These are phyloP conservation scores for Cardamine chenopodiifolia DNA, from an alignment of 345 rosid species.

Conservation along the genomic window DNA sequence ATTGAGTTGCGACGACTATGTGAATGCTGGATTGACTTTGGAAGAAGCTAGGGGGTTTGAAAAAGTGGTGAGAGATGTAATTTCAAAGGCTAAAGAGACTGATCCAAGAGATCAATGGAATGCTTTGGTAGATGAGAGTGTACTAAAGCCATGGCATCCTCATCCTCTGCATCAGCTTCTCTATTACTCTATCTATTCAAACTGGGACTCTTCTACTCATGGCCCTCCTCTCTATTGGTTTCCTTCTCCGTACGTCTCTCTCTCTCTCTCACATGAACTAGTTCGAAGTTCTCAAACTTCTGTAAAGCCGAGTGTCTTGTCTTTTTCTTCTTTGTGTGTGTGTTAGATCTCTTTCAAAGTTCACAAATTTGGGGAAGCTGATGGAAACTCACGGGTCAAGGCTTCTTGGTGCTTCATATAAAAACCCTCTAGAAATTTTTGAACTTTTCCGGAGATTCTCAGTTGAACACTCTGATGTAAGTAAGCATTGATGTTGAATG, in stretches of 20 bases:
- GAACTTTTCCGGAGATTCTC: slow-evolving; percentile 61
- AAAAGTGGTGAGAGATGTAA: slow-evolving; percentile 39
- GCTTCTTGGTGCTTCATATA: slow-evolving; percentile 68
- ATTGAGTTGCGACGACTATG: slow-evolving; percentile 56
- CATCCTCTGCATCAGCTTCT: slow-evolving; percentile 73
- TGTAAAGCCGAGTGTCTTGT: not conserved
- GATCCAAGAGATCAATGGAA: slow-evolving; percentile 72
- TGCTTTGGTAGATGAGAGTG: slow-evolving; percentile 48
- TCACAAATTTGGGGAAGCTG: slow-evolving; percentile 67
- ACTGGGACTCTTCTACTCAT: slow-evolving; percentile 63
- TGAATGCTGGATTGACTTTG: slow-evolving; percentile 52
- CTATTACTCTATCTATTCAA: slow-evolving; percentile 64
- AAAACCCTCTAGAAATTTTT: slow-evolving; percentile 75
- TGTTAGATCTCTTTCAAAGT: slow-evolving; percentile 55
- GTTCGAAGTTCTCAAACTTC: not conserved
- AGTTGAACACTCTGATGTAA: slow-evolving; percentile 57
- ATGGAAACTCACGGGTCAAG: slow-evolving; percentile 74
- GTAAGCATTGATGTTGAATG: slow-evolving; percentile 40
- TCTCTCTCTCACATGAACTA: slow-evolving; percentile 18
- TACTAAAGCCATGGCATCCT: slow-evolving; percentile 73
- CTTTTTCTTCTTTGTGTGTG: slow-evolving; percentile 13
- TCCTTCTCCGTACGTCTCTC: slow-evolving; percentile 65
- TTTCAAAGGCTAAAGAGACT: slow-evolving; percentile 24
- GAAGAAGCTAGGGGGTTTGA: slow-evolving; percentile 54
- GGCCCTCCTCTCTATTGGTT: slow-evolving; percentile 92